phyloP scores from a whole-genome alignment of 1,139 yeast species.

The Insectozyma bohioensis region DNA sequence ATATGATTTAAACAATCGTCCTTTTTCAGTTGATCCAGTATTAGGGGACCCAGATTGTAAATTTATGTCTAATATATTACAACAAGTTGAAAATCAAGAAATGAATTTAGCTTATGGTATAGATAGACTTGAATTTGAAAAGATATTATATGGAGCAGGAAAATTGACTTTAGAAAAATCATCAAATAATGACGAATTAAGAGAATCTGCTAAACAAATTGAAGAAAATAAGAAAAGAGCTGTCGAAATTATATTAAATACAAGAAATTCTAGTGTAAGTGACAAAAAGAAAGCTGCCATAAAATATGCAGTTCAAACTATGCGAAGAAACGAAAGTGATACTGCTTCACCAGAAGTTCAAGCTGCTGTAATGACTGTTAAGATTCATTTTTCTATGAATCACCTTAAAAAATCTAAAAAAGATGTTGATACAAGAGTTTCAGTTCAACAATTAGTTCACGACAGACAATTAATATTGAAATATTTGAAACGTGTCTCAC shows the following conservation, averaged over 20 bases:
- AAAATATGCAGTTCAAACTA: conserved; percentile 70
- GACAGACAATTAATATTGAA: conserved; percentile 80
- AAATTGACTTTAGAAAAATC: conserved; percentile 36
- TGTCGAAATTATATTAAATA: conserved; percentile 66
- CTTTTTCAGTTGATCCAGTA: conserved; percentile 65
- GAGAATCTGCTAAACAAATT: conserved; percentile 40
- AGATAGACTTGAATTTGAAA: conserved; percentile 66
- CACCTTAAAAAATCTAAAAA: conserved; percentile 74
- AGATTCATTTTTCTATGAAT: conserved; percentile 73
- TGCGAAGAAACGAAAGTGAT: conserved; percentile 82
- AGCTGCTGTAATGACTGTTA: conserved; percentile 85
- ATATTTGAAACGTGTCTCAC: conserved; percentile 76
- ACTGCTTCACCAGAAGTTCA: conserved; percentile 96
- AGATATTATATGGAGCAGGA: conserved; percentile 74
- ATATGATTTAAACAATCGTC: conserved; percentile 31
- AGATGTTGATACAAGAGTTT: conserved; percentile 69
- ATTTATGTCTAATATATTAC: conserved; percentile 66
- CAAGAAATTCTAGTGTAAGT: conserved; percentile 64
- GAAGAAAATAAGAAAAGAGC: conserved; percentile 69
- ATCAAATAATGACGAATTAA: conserved; percentile 33
- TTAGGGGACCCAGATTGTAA: conserved; percentile 68
- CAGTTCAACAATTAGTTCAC: conserved; percentile 80
- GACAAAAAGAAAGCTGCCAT: conserved; percentile 63
- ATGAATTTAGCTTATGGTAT: conserved; percentile 59
- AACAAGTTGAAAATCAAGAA: conserved; percentile 60